Conservation (phyloP, 306 rosid species). For the Castanospermum australe region DNA sequence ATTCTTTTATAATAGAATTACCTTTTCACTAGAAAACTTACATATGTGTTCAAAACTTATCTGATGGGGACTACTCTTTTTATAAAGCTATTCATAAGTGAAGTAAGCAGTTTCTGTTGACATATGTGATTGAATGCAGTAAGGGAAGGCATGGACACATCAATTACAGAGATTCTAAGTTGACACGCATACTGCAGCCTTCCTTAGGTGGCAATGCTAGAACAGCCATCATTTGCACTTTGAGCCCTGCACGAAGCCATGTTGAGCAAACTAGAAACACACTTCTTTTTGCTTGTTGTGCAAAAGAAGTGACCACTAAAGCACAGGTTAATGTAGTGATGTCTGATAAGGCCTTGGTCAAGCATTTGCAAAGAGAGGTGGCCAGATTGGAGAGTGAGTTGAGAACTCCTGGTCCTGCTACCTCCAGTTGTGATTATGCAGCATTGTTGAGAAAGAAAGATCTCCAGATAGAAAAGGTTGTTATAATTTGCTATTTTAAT, state of each 20-base stretch:
- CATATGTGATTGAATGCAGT: conserved; percentile 47
- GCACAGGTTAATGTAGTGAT: conserved; percentile 95
- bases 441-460: conserved; percentile 74
- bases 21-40: background rate
- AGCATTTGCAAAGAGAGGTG: conserved; percentile 84
- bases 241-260: conserved; percentile 84
- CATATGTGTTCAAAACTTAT: background rate
- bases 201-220: conserved; percentile 92
- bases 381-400: conserved; percentile 89
- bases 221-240: conserved; percentile 91
- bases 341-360: conserved; percentile 95
- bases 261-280: conserved; percentile 95
- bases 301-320: conserved; percentile 90
- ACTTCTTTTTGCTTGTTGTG: conserved; percentile 92
- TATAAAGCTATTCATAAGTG: background rate
- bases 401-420: conserved; percentile 62
- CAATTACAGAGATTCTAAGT: conserved; percentile 92
- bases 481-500: conserved; percentile 18
- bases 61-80: background rate
- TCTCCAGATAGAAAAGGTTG: conserved; percentile 88
- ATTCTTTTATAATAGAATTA: too few species aligned
- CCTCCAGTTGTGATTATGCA: conserved; percentile 55
- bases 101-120: background rate
- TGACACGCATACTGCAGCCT: conserved; percentile 92
- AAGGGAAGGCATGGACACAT: conserved; percentile 85